Evolutionary conservation across 768 basidiomycete genomes (phyloP), one percentile per base, ranked within the genome.

Genomic region (Rhodotorula graminis): DNA sequence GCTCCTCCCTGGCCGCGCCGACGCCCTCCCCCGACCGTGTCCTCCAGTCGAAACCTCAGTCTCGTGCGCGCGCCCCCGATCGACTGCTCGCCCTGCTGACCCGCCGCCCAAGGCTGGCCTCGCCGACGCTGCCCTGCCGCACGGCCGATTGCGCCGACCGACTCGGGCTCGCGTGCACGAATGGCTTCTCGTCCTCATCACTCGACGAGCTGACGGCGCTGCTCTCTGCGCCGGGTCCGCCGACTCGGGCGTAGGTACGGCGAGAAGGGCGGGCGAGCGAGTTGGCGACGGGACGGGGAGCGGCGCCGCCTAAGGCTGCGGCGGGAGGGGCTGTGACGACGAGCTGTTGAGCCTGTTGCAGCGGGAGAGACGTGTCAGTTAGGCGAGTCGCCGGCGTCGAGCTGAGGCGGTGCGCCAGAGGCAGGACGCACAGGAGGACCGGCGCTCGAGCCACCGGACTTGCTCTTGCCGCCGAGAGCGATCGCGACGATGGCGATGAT

Each of bases 401-500:
- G 46, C 31, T 16, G 59, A 25, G 21, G 25, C 9, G 16, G 29
- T 42, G 19, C 8, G 19, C 8, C 23, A n/a, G 25, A 40, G 40
- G 31, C 8, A 42, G 52, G 8, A 49, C 53, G 31, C 14, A 64
- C 62, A 19, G 47, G 62, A 29, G 44, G 60, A 47, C 37, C n/a
- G 44, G 44, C 44, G 49, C 63, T 31, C 23, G 56, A 33, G 31
- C 40, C n/a, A n/a, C n/a, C 23, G 14, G n/a, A 10, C 19, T 29
- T 16, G 19, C 29, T 29, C 12, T 53, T 33, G 10, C 61, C 53
- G 23, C 61, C 53, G 31, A 55, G 31, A 5, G 49, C 31, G 37
- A 58, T 31, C 6, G 65, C 70, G 56, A 67, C 50, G 56, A 67
- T 57, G 6, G 42, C 65, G 46, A 61, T 50, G 11, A 63, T 50